phyloP scores from a whole-genome alignment of 208 protist genomes.

The Spongospora subterranea region DNA sequence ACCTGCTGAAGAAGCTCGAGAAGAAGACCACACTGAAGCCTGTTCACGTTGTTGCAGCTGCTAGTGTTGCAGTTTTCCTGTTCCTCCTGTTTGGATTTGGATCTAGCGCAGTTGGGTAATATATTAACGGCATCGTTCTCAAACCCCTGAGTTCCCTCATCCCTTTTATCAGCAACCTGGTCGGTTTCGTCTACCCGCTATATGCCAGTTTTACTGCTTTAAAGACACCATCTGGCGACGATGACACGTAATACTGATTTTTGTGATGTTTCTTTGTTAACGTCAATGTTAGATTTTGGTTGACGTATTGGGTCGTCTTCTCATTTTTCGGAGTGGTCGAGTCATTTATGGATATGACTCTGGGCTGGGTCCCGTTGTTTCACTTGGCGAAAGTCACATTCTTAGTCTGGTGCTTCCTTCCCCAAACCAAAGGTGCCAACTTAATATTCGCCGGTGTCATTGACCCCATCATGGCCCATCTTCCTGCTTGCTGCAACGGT shows the following conservation, averaged over 20 bases:
- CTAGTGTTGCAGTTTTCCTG: not conserved
- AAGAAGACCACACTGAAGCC: constrained; percentile 10
- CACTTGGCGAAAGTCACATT: not conserved
- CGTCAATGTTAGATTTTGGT: constrained; percentile 9
- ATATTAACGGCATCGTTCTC: not conserved
- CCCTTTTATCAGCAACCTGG: constrained; percentile 26
- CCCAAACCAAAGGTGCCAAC: constrained; percentile 14
- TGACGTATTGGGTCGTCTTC: constrained; percentile 53
- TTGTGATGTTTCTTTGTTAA: not conserved
- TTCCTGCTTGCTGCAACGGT: constrained; percentile 4
- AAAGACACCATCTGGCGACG: not conserved
- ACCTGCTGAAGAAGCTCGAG: constrained; percentile 54
- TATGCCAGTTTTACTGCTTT: constrained; percentile 53
- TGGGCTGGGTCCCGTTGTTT: constrained; percentile 22
- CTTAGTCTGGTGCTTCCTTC: constrained; percentile 50
- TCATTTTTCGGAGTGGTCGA: constrained; percentile 44
- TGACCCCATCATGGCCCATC: constrained; percentile 29
- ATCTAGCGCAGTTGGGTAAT: not conserved
- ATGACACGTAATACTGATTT: constrained; percentile 24
- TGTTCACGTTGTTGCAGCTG: not conserved
- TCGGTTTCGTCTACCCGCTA: constrained; percentile 44
- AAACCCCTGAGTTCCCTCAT: not conserved
- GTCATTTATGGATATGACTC: constrained; percentile 38
- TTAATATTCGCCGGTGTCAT: not conserved
- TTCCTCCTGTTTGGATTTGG: constrained; percentile 51